Conservation (phyloP, 805 yeast genomes). For the Starmerella apicola region DNA sequence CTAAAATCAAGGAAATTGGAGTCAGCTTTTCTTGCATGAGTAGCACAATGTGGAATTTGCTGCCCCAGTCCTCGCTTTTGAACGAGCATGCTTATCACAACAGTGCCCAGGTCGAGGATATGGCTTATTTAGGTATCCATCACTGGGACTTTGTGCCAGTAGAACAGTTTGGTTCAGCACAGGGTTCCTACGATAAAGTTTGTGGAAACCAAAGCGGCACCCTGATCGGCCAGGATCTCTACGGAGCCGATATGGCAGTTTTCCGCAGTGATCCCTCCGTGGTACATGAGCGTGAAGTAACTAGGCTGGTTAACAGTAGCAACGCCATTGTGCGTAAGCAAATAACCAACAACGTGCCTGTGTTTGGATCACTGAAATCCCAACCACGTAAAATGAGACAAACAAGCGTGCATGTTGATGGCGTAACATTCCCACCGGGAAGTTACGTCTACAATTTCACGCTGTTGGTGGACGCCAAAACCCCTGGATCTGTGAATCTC, state of each 20-base stretch:
- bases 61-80: conserved; percentile 21
- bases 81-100: conserved; percentile 23
- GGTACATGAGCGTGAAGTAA: conserved; percentile 13
- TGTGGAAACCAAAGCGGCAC: conserved; percentile 20
- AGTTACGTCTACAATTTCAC: conserved; percentile 78
- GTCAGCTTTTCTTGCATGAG: conserved; percentile 55
- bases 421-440: conserved; percentile 49
- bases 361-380: conserved; percentile 16
- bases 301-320: conserved; percentile 11
- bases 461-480: conserved; percentile 60
- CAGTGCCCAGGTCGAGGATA: conserved; percentile 26
- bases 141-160: conserved; percentile 28
- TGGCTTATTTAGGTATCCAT: conserved; percentile 24
- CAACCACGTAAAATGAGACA: conserved; percentile 20
- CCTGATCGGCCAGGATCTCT: conserved; percentile 24
- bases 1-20: conserved; percentile 54
- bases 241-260: conserved; percentile 27
- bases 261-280: conserved; percentile 14
- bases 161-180: conserved; percentile 19
- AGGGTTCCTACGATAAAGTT: conserved; percentile 9
- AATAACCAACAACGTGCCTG: conserved; percentile 17
- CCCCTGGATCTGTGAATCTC: conserved; percentile 58
- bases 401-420: conserved; percentile 15
- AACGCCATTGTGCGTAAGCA: conserved; percentile 9
- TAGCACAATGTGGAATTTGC: conserved; percentile 88